Conservation (phyloP, 164 flowering plant genomes). For the Pachysandra terminalis region DNA sequence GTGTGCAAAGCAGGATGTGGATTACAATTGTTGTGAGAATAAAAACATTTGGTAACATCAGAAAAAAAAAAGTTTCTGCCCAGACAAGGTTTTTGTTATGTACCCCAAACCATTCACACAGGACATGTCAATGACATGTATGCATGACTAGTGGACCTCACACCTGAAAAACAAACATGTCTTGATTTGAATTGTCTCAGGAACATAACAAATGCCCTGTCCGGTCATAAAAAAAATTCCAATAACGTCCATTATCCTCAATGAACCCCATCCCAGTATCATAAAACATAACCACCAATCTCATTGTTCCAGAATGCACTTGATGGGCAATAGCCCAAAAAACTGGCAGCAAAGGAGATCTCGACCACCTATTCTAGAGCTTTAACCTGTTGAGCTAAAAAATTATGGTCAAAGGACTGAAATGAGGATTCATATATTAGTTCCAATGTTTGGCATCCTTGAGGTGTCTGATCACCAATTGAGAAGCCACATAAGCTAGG, state of each 20-base stretch:
- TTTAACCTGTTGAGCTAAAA: neutral
- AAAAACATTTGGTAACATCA: too few relatives aligned
- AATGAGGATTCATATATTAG: neutral
- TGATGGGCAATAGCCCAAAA: neutral
- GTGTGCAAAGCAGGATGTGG: neutral
- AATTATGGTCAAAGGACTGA: neutral
- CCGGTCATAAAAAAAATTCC: too few relatives aligned
- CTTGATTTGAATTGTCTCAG: too few relatives aligned
- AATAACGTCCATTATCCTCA: neutral
- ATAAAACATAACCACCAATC: neutral
- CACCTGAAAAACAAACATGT: too few relatives aligned
- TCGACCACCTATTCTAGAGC: neutral
- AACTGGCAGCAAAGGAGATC: neutral
- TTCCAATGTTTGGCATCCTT: neutral
- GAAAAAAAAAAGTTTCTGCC: too few relatives aligned
- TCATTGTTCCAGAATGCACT: neutral
- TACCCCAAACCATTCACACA: too few relatives aligned
- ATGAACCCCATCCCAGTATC: neutral
- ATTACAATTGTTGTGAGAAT: slow-evolving; percentile 1
- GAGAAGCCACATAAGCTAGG: neutral
- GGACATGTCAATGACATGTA: too few relatives aligned
- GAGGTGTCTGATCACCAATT: neutral
- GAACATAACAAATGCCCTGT: too few relatives aligned
- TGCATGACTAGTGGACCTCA: too few relatives aligned
- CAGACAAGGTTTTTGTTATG: too few relatives aligned